Conservation (phyloP, 345 rosid species). For the Syzygium jambos region DNA sequence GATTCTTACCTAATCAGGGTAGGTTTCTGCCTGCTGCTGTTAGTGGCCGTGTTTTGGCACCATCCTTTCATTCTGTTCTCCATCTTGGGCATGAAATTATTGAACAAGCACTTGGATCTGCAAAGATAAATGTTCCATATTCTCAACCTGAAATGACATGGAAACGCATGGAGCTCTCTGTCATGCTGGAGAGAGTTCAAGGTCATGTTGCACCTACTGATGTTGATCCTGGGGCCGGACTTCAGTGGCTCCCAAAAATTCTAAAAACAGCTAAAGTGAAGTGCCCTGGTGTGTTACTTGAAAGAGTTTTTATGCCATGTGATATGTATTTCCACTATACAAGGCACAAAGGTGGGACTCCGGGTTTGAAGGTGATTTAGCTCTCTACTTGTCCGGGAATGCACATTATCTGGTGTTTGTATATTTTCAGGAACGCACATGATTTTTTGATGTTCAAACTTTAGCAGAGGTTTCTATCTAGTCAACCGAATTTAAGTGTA, state of each 20-base stretch:
- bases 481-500: background rate
- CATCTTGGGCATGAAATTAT: slow-evolving; percentile 84
- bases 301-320: slow-evolving; percentile 98
- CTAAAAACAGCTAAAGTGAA: slow-evolving; percentile 80
- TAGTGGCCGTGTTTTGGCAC: slow-evolving; percentile 93
- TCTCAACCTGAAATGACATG: slow-evolving; percentile 85
- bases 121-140: slow-evolving; percentile 55
- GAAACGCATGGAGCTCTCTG: slow-evolving; percentile 84
- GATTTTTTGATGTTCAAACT: background rate
- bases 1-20: slow-evolving; percentile 46
- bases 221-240: slow-evolving; percentile 99
- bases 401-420: background rate
- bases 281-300: slow-evolving; percentile 96
- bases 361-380: slow-evolving; percentile 78
- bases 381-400: background rate
- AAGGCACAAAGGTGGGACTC: slow-evolving; percentile 95
- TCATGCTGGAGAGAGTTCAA: slow-evolving; percentile 95
- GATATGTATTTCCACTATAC: slow-evolving; percentile 95
- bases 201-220: slow-evolving; percentile 99
- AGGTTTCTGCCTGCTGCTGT: slow-evolving; percentile 97
- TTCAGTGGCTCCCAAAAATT: slow-evolving; percentile 98
- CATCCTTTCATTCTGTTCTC: slow-evolving; percentile 84
- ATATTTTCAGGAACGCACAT: background rate
- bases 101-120: slow-evolving; percentile 79
- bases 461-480: background rate